Conservation (phyloP, 768 basidiomycete species). For the Plicaturopsis crispa region DNA sequence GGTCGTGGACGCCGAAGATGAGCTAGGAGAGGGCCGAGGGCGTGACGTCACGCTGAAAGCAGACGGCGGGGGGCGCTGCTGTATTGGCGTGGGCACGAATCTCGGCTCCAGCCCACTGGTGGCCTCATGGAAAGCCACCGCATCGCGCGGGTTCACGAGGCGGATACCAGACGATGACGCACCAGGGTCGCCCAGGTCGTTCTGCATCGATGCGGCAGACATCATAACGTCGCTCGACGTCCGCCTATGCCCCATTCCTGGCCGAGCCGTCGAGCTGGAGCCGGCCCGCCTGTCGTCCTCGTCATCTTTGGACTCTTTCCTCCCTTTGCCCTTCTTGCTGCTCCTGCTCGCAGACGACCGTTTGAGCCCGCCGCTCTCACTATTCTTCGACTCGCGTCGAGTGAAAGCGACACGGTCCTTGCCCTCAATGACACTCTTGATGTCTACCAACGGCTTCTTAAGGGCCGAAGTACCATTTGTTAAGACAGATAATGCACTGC, state of each 20-base stretch:
- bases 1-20: constrained; percentile 5
- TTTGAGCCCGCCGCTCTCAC: too few relatives aligned
- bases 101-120: constrained; percentile 18
- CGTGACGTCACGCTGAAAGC: constrained; percentile 59
- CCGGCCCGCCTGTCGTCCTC: too few relatives aligned
- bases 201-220: constrained; percentile 1
- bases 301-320: too few relatives aligned
- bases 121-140: too few relatives aligned
- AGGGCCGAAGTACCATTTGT: constrained; percentile 20
- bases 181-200: constrained; percentile 3
- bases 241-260: constrained; percentile 11
- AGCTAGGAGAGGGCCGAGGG: constrained; percentile 30
- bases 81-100: constrained; percentile 53
- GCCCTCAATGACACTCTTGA: constrained; percentile 18
- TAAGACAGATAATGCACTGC: constrained; percentile 40
- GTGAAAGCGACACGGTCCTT: too few relatives aligned
- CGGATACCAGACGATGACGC: neutral
- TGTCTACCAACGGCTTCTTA: constrained; percentile 37
- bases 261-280: too few relatives aligned
- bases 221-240: constrained; percentile 14
- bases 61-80: constrained; percentile 43
- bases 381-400: too few relatives aligned
- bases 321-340: too few relatives aligned
- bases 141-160: too few relatives aligned
- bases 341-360: too few relatives aligned